Base-by-base conservation (phyloP, 371 early-diverging fungal genomes). In the Mortierella sp. region DNA sequence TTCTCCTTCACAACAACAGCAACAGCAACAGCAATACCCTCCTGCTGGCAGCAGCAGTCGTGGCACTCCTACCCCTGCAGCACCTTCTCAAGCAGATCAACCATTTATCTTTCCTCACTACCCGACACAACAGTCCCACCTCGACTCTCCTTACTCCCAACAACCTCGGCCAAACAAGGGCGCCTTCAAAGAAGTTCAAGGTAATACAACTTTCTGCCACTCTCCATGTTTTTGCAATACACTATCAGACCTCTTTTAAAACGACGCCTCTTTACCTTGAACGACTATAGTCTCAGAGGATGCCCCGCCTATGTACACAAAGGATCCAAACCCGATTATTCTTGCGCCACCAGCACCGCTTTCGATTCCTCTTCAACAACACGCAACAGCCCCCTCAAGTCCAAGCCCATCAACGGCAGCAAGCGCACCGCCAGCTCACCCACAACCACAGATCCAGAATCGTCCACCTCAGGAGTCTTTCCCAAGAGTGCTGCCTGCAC, bases 71-170 rank as follows among this genome's bases (percentile, higher is more conserved):
- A 21, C 21, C 21, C 38, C 65, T 34, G 2, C 38, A 38, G 65
- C 65, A 38, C 38, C 24, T 21, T 21, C 31, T 21, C 65, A 31
- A 38, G 2, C 38, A 38, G 38, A 38, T 21, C 21, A 21, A 65
- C 65, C 65, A 21, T 65, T 65, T 21, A 65, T 65, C 65, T 65
- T 65, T 21, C 65, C 65, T 38, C 65, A 65, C 65, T 65, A 65
- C 24, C 65, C 65, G 3, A 38, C 65, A 65, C 65, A 65, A 65
- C 65, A 65, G 21, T 38, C 65, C 21, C 21, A 38, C 21, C 60
- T 60, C 31, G 21, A 34, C 4, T 34, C 31, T 21, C 34, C 38
- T 21, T 38, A 38, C 38, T 38, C 65, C 3, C 65, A 65, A 21
- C 65, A 31, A 21, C 38, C 65, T 38, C 65, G 21, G 16, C 21